Percentiles rank a stretch among this genome's conserved stretches.
Conservation (phyloP, 2,329 filamentous ascomycete species). For the Coniochaeta prunicola region DNA sequence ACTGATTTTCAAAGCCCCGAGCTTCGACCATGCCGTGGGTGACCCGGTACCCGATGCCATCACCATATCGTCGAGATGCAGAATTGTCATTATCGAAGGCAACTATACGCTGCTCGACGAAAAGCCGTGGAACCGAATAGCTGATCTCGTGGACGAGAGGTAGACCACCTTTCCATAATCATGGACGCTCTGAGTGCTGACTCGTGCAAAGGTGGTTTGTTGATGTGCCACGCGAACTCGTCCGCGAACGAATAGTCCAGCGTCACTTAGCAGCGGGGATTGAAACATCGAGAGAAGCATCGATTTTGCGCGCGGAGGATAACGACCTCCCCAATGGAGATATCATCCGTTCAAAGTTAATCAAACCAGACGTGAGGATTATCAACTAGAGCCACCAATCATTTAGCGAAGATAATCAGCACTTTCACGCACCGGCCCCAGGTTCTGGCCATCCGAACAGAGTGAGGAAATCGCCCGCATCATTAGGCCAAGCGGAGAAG, state of each 20-base stretch:
- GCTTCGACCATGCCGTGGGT: slow-evolving; percentile 43
- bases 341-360: slow-evolving; percentile 15
- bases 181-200: slow-evolving; percentile 1
- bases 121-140: slow-evolving; percentile 34
- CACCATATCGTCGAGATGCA: slow-evolving; percentile 27
- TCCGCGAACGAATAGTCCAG: slow-evolving; percentile 14
- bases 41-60: slow-evolving; percentile 29
- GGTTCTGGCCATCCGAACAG: slow-evolving; percentile 15
- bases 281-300: slow-evolving; percentile 16
- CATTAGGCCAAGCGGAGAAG: slow-evolving; percentile 16
- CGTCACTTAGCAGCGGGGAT: slow-evolving; percentile 20
- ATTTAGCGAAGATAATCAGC: neutral
- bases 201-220: slow-evolving; percentile 19
- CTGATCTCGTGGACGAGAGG: slow-evolving; percentile 37
- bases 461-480: slow-evolving; percentile 5
- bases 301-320: slow-evolving; percentile 14
- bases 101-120: slow-evolving; percentile 40
- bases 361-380: slow-evolving; percentile 16
- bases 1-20: slow-evolving; percentile 22
- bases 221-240: slow-evolving; percentile 14
- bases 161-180: slow-evolving; percentile 4
- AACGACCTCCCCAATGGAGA: slow-evolving; percentile 23
- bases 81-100: slow-evolving; percentile 43
- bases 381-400: slow-evolving; percentile 10
- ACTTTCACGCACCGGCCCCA: slow-evolving; percentile 6